Conservation (phyloP, 169 alveolate genomes). For the Pseudocohnilembus persalinus region DNA sequence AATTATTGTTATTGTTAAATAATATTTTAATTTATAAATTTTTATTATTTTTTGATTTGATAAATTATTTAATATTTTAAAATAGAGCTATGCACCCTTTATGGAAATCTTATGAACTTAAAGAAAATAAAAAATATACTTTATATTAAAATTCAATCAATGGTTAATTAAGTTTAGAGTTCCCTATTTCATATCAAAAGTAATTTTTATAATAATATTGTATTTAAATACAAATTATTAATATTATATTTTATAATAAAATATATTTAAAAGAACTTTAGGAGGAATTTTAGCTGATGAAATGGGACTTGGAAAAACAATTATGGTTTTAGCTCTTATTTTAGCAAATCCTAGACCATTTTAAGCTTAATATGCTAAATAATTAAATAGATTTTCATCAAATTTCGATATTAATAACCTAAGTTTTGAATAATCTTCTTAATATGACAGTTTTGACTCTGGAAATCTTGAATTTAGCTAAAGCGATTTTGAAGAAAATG, state of each 20-base stretch:
- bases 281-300: slow-evolving; percentile 79
- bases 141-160: slow-evolving; percentile 33
- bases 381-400: not conserved
- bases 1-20: too few species aligned
- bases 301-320: slow-evolving; percentile 81
- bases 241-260: too few species aligned
- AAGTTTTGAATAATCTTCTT: too few species aligned
- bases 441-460: not conserved
- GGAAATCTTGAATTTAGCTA: not conserved
- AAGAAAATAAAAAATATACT: slow-evolving; percentile 7
- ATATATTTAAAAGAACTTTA: not conserved
- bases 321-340: slow-evolving; percentile 51
- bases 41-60: not conserved
- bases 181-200: slow-evolving; percentile 18
- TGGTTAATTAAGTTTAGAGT: slow-evolving; percentile 26
- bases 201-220: too few species aligned
- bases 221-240: too few species aligned
- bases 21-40: too few species aligned
- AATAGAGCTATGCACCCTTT: slow-evolving; percentile 26
- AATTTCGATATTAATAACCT: not conserved
- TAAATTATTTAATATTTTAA: not conserved
- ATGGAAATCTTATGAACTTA: slow-evolving; percentile 36
- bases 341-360: slow-evolving; percentile 26
- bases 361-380: not conserved
- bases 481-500: not conserved